Conservation (phyloP, 192 early-diverging fungal species). For the Coemansia sp. region DNA sequence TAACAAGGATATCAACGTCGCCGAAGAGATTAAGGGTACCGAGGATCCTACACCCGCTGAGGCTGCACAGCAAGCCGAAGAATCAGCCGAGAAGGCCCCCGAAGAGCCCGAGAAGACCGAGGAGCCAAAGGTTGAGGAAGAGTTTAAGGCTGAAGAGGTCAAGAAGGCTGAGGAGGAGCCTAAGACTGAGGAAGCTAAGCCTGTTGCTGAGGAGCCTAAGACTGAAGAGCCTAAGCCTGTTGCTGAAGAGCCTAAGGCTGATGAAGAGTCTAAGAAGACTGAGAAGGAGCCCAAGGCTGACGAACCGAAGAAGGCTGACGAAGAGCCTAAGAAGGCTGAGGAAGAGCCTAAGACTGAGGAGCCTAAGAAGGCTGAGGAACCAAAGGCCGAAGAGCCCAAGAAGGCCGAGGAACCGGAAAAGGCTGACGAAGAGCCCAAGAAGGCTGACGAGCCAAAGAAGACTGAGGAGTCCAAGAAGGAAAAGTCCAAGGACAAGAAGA, state of each 20-base stretch:
- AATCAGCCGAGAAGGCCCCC: neutral
- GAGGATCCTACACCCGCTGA: slow-evolving; percentile 4
- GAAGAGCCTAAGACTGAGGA: slow-evolving; percentile 2
- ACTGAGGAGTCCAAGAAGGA: slow-evolving; percentile 9
- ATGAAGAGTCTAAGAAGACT: slow-evolving; percentile 6
- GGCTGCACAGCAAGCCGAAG: slow-evolving; percentile 1
- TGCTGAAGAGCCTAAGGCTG: slow-evolving; percentile 6
- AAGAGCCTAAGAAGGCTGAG: slow-evolving; percentile 9
- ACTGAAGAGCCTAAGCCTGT: neutral
- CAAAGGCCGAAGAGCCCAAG: slow-evolving; percentile 8
- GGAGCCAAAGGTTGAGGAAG: slow-evolving; percentile 6
- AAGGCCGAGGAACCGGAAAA: slow-evolving; percentile 10
- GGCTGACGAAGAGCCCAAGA: slow-evolving; percentile 10
- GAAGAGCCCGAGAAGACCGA: slow-evolving; percentile 5
- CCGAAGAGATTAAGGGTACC: neutral
- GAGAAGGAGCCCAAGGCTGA: slow-evolving; percentile 2
- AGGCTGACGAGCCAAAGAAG: slow-evolving; percentile 8
- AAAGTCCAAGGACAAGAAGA: slow-evolving; percentile 13
- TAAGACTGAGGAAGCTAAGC: slow-evolving; percentile 4
- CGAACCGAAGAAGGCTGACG: slow-evolving; percentile 5
- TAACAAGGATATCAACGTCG: neutral
- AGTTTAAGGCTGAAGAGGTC: slow-evolving; percentile 4
- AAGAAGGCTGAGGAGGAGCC: slow-evolving; percentile 5
- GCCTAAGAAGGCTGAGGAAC: slow-evolving; percentile 7
- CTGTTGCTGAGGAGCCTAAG: slow-evolving; percentile 2